These are phyloP conservation scores for Ogataea kodamae DNA, from an alignment of 805 yeast species.

Conservation along the genomic window DNA sequence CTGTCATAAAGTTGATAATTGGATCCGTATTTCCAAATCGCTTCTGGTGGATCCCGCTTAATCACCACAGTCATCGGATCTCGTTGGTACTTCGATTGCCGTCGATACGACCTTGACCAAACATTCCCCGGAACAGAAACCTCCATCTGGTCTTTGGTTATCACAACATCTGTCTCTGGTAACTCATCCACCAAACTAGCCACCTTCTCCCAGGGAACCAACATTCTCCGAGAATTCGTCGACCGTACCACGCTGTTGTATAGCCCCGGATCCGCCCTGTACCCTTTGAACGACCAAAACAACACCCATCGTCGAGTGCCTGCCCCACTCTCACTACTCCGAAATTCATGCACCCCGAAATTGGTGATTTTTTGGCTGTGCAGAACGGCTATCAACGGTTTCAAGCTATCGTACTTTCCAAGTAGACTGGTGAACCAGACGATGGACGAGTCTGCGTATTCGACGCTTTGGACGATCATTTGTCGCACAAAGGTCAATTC, in stretches of 20 bases:
- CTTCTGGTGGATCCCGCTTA: slow-evolving; percentile 6
- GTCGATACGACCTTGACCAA: slow-evolving; percentile 31
- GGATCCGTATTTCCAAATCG: slow-evolving; percentile 27
- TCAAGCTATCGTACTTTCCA: slow-evolving; percentile 21
- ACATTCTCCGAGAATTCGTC: slow-evolving; percentile 3
- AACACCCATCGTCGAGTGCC: slow-evolving; percentile 37
- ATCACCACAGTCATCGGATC: slow-evolving; percentile 11
- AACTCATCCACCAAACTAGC: slow-evolving; percentile 1
- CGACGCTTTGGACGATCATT: slow-evolving; percentile 34
- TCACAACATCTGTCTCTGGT: slow-evolving; percentile 1
- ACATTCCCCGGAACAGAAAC: slow-evolving; percentile 18
- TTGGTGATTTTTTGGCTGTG: slow-evolving; percentile 16
- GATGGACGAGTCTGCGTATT: slow-evolving; percentile 9
- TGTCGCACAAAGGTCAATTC: slow-evolving; percentile 38
- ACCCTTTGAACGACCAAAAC: slow-evolving; percentile 34
- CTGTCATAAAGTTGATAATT: slow-evolving; percentile 30
- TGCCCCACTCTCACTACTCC: slow-evolving; percentile 18
- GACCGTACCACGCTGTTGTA: slow-evolving; percentile 10
- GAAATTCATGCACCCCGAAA: slow-evolving; percentile 32
- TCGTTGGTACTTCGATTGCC: slow-evolving; percentile 11
- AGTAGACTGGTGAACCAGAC: slow-evolving; percentile 39
- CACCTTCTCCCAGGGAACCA: slow-evolving; percentile 5
- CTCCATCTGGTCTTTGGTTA: neutral
- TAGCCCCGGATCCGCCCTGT: slow-evolving; percentile 14
- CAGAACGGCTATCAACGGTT: slow-evolving; percentile 12